A percentile compares a stretch with the other conserved stretches of the same genome.
Evolutionary conservation across 2,329 filamentous ascomycete genomes (phyloP).

Genomic region (Aciculosporium take): DNA sequence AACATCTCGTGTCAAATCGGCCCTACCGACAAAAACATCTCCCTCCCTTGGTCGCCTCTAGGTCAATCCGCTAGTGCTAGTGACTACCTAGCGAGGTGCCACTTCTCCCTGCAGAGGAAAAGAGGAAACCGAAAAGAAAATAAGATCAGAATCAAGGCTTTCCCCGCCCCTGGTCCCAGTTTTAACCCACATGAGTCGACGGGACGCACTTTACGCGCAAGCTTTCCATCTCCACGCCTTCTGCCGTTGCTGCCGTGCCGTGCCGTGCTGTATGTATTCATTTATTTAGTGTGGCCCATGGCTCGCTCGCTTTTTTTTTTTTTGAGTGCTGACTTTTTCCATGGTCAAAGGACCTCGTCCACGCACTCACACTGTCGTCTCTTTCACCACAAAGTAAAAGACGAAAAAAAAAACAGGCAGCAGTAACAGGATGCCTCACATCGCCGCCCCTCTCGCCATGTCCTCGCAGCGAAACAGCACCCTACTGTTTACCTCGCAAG

Average conservation of each 20-base stretch:
- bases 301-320: neutral
- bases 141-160: neutral
- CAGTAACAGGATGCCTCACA: conserved; percentile 18
- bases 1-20: too few relatives aligned
- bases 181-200: neutral
- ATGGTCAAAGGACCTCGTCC: too few relatives aligned
- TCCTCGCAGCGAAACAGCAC: conserved; percentile 30
- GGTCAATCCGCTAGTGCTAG: too few relatives aligned
- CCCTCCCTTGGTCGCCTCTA: too few relatives aligned
- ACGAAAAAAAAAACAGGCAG: neutral
- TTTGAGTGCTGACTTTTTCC: neutral
- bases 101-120: neutral
- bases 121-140: neutral
- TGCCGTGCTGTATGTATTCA: neutral
- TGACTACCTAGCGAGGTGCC: neutral
- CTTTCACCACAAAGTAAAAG: conserved; percentile 9
- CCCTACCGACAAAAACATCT: neutral
- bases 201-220: neutral
- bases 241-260: too few relatives aligned
- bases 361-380: neutral
- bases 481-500: conserved; percentile 30
- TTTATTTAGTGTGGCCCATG: neutral
- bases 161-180: neutral
- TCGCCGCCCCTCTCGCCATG: conserved; percentile 32
- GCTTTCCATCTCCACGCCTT: too few relatives aligned